Evolutionary conservation across 805 yeast genomes (phyloP).

Genomic region (Lipomyces starkeyi): DNA sequence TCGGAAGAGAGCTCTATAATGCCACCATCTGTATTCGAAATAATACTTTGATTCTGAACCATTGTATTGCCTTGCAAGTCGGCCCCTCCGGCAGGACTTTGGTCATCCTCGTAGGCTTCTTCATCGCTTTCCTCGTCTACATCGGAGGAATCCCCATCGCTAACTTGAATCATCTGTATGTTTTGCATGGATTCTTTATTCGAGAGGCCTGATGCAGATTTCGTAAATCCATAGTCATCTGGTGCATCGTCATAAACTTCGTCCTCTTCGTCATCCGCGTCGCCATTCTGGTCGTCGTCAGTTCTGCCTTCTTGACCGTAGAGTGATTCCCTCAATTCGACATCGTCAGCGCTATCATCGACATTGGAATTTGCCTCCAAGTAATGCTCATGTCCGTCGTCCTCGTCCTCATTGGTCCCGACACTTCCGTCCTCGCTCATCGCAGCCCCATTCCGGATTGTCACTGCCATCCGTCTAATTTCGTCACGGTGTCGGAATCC

Average conservation of each 20-base stretch:
- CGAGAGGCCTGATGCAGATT: neutral
- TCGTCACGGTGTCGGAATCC: neutral
- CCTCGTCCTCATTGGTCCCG: neutral
- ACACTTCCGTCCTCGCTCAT: neutral
- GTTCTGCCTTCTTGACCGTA: neutral
- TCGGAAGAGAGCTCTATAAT: constrained; percentile 5
- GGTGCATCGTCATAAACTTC: neutral
- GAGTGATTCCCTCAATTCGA: neutral
- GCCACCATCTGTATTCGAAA: constrained; percentile 4
- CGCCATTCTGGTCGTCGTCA: neutral
- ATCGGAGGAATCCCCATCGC: neutral
- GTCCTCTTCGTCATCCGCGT: constrained; percentile 8
- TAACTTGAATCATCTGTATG: neutral
- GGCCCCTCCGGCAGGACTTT: neutral
- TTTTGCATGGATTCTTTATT: neutral
- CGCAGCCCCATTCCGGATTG: neutral
- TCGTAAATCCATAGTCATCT: neutral
- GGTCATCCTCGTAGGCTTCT: constrained; percentile 10
- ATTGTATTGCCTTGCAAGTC: neutral
- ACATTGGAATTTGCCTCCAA: neutral
- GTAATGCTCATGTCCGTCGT: neutral
- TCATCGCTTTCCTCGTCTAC: neutral
- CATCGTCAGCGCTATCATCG: neutral
- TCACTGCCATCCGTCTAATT: neutral
- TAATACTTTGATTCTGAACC: neutral